phyloP scores from a whole-genome alignment of 169 alveolate species.

The Eimeria maxima region DNA sequence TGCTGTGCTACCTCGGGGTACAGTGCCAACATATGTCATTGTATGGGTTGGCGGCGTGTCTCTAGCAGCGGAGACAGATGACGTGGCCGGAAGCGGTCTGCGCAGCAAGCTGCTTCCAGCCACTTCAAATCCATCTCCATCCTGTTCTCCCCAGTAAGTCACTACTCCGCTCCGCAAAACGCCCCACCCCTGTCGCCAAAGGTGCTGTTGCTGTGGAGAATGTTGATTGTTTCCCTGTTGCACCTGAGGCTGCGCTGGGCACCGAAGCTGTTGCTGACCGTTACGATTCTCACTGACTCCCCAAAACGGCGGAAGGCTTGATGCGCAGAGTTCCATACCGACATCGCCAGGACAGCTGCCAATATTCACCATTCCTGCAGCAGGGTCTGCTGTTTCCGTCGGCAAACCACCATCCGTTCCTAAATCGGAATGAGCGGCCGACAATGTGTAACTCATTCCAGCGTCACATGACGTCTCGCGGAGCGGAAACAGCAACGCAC shows the following conservation, averaged over 20 bases:
- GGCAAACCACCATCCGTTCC: neutral
- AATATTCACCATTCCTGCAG: neutral
- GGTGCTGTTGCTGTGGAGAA: neutral
- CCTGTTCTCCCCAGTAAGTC: neutral
- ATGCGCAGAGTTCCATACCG: constrained; percentile 16
- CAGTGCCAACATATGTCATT: neutral
- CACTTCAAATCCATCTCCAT: neutral
- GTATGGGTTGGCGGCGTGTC: neutral
- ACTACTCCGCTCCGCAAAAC: neutral
- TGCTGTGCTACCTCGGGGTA: neutral
- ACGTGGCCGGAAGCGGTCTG: neutral
- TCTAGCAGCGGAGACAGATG: neutral
- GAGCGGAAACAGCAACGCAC: neutral
- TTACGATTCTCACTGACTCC: neutral
- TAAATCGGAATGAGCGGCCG: neutral
- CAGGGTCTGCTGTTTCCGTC: neutral
- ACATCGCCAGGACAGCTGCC: neutral
- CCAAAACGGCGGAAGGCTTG: neutral
- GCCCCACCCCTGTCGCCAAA: neutral
- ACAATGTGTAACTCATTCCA: neutral
- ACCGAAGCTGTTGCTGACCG: too few relatives aligned
- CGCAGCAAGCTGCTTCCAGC: neutral
- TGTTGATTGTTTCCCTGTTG: too few relatives aligned
- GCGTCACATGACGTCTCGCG: neutral
- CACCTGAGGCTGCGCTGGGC: too few relatives aligned